These are phyloP conservation scores for Lepraria neglecta DNA, from an alignment of 495 filamentous ascomycete genomes.

Conservation along the genomic window DNA sequence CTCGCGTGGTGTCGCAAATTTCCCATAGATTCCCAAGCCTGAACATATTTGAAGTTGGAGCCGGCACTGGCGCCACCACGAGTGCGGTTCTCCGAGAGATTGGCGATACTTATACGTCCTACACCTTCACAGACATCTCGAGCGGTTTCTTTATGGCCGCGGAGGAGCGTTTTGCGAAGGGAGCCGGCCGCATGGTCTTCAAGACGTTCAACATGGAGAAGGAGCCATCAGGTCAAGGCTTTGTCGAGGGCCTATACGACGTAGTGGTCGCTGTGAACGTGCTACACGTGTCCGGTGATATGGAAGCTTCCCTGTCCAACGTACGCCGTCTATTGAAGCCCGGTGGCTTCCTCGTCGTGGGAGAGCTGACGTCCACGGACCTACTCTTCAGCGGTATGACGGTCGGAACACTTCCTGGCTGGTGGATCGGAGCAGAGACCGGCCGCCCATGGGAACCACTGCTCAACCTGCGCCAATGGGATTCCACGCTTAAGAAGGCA, in stretches of 20 bases:
- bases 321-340: constrained; percentile 35
- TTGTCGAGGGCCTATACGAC: constrained; percentile 35
- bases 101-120: constrained; percentile 24
- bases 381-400: constrained; percentile 30
- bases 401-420: constrained; percentile 40
- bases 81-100: constrained; percentile 29
- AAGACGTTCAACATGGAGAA: constrained; percentile 40
- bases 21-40: constrained; percentile 30
- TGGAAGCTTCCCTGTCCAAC: constrained; percentile 34
- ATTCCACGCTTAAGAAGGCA: constrained; percentile 31
- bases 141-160: constrained; percentile 38
- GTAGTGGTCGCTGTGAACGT: constrained; percentile 36
- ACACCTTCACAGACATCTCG: constrained; percentile 49
- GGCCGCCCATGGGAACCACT: constrained; percentile 26
- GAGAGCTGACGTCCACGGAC: constrained; percentile 30
- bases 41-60: constrained; percentile 35
- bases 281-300: constrained; percentile 36
- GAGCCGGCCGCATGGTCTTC: constrained; percentile 36
- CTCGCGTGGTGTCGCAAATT: constrained; percentile 29
- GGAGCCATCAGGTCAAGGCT: constrained; percentile 39
- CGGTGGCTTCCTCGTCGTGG: constrained; percentile 36
- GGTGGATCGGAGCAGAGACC: constrained; percentile 46
- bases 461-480: constrained; percentile 32
- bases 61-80: constrained; percentile 36
- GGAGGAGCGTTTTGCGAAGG: constrained; percentile 14